Evolutionary conservation across 2,329 filamentous ascomycete genomes (phyloP).

Genomic region (Corniculantispora saksenae): DNA sequence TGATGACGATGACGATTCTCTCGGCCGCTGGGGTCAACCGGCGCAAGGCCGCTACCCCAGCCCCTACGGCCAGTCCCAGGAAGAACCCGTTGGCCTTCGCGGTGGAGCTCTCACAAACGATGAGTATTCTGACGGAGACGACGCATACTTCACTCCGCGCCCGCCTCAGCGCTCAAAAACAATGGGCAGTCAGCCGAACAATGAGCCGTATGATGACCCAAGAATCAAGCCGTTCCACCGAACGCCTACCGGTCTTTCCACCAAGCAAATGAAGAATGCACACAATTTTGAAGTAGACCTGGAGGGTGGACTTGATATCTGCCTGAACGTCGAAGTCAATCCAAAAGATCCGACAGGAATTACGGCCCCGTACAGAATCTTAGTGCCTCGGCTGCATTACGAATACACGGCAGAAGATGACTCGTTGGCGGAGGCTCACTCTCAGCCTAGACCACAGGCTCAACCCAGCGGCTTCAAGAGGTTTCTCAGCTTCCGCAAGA

Average conservation of each 20-base stretch:
- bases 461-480: conserved; percentile 44
- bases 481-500: conserved; percentile 47
- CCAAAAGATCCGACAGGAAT: conserved; percentile 83
- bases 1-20: conserved; percentile 49
- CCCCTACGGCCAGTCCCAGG: conserved; percentile 24
- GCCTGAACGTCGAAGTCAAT: conserved; percentile 85
- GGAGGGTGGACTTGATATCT: conserved; percentile 81
- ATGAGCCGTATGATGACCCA: conserved; percentile 23
- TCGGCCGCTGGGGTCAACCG: conserved; percentile 52
- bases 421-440: conserved; percentile 25
- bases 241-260: conserved; percentile 67
- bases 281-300: conserved; percentile 68
- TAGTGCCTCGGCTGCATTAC: conserved; percentile 77
- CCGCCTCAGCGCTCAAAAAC: conserved; percentile 35
- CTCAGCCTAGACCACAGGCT: conserved; percentile 10
- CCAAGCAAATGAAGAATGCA: conserved; percentile 59
- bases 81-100: conserved; percentile 34
- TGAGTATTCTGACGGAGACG: conserved; percentile 58
- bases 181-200: conserved; percentile 28
- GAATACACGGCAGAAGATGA: conserved; percentile 49
- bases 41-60: conserved; percentile 9
- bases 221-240: conserved; percentile 57
- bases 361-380: conserved; percentile 81
- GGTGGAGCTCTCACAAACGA: conserved; percentile 43
- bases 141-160: conserved; percentile 55